These are phyloP conservation scores for Leptoxyphium fumago DNA, from an alignment of 2,329 filamentous ascomycete genomes.

Conservation along the genomic window DNA sequence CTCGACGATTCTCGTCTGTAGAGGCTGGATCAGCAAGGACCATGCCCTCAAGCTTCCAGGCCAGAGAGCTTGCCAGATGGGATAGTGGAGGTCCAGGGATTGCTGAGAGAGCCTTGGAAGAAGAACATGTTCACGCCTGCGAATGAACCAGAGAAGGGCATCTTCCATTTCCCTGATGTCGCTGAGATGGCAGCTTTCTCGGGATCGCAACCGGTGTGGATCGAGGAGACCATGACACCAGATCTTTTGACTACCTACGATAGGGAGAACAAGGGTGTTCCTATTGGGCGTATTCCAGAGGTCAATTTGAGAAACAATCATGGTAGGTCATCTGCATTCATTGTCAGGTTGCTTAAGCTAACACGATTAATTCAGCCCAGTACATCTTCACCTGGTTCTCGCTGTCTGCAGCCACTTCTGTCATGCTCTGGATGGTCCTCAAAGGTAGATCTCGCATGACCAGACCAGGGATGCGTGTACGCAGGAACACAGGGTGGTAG, in stretches of 20 bases:
- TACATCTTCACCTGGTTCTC: slow-evolving; percentile 98
- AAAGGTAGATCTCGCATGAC: not conserved
- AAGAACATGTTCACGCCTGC: slow-evolving; percentile 96
- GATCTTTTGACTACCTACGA: slow-evolving; percentile 65
- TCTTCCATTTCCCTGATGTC: slow-evolving; percentile 94
- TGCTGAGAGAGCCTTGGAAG: slow-evolving; percentile 82
- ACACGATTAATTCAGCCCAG: not conserved
- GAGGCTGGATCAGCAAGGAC: slow-evolving; percentile 82
- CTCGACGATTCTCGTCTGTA: slow-evolving; percentile 64
- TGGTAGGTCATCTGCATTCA: slow-evolving; percentile 41
- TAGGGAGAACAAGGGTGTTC: slow-evolving; percentile 65
- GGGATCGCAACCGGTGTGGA: slow-evolving; percentile 79
- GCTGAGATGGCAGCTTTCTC: slow-evolving; percentile 72
- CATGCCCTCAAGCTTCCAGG: slow-evolving; percentile 49
- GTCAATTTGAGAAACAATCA: slow-evolving; percentile 95
- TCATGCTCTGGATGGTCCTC: slow-evolving; percentile 95
- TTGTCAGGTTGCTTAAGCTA: too few species aligned
- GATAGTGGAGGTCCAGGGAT: slow-evolving; percentile 64
- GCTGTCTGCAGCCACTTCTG: slow-evolving; percentile 62
- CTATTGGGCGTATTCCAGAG: slow-evolving; percentile 74
- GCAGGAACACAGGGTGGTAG: not conserved
- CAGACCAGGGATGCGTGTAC: not conserved
- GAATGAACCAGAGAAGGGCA: slow-evolving; percentile 66
- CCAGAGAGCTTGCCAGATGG: slow-evolving; percentile 51
- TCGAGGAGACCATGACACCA: slow-evolving; percentile 87